phyloP scores from a whole-genome alignment of 1,284 basidiomycete species.

The Mixia osmundae region DNA sequence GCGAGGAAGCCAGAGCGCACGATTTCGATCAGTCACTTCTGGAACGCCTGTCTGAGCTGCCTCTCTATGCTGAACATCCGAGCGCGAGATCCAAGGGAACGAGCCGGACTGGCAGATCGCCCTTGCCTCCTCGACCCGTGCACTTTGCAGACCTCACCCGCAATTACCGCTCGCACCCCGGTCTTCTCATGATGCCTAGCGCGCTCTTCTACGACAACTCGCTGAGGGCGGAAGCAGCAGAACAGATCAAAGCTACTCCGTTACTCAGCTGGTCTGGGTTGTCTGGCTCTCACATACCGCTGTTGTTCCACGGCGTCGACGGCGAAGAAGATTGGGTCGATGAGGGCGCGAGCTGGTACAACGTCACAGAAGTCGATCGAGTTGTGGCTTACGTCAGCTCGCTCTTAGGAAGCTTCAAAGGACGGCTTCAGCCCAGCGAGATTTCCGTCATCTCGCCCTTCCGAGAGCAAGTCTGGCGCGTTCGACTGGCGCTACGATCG shows the following conservation, averaged over 20 bases:
- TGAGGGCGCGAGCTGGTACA: slow-evolving; percentile 19
- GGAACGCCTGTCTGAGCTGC: slow-evolving; percentile 20
- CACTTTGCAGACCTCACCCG: slow-evolving; percentile 15
- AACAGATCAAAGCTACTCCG: slow-evolving; percentile 10
- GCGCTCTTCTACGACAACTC: slow-evolving; percentile 24
- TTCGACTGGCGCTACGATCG: slow-evolving; percentile 21
- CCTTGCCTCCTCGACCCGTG: no score
- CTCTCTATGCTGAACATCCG: slow-evolving; percentile 18
- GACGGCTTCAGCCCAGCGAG: slow-evolving; percentile 14
- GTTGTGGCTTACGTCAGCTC: slow-evolving; percentile 16
- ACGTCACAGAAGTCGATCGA: slow-evolving; percentile 16
- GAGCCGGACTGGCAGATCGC: slow-evolving; percentile 2
- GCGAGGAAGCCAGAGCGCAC: slow-evolving; percentile 16
- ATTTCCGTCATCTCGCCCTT: slow-evolving; percentile 22
- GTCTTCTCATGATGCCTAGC: slow-evolving; percentile 20
- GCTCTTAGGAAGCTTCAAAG: slow-evolving; percentile 3
- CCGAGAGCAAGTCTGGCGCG: slow-evolving; percentile 25
- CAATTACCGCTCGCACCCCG: slow-evolving; percentile 23
- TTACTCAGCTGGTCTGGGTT: slow-evolving; percentile 18
- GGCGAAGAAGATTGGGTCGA: slow-evolving; percentile 22
- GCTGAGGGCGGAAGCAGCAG: slow-evolving; percentile 17
- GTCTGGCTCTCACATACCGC: slow-evolving; percentile 19
- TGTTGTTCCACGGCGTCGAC: slow-evolving; percentile 19
- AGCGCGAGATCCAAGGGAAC: background rate
- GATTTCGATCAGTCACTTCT: slow-evolving; percentile 24